Conservation (phyloP, 306 rosid genomes). For the Prunus mume region DNA sequence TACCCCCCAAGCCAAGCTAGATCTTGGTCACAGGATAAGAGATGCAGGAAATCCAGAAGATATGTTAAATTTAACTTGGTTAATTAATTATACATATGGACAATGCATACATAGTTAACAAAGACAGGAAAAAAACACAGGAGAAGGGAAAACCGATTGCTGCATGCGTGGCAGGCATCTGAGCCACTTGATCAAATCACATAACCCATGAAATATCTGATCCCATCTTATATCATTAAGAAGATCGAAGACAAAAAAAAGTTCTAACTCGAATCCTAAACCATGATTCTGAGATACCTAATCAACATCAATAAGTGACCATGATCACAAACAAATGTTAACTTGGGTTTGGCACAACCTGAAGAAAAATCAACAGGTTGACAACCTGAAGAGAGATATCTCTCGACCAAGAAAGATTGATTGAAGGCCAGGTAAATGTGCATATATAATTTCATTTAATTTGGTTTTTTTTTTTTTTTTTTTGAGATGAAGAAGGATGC, state of each 20-base stretch:
- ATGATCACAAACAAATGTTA: background rate
- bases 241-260: background rate
- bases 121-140: too few species aligned
- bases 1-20: background rate
- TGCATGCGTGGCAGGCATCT: too few species aligned
- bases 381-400: background rate
- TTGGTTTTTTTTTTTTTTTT: background rate
- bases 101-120: too few species aligned
- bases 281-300: background rate
- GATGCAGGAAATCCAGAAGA: too few species aligned
- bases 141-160: too few species aligned
- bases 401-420: too few species aligned
- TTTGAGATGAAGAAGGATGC: constrained; percentile 39
- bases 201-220: too few species aligned
- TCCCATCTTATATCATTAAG: background rate
- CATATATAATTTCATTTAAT: background rate
- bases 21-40: too few species aligned
- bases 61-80: too few species aligned
- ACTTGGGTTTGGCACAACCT: background rate
- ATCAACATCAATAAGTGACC: background rate
- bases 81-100: too few species aligned
- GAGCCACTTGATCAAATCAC: too few species aligned
- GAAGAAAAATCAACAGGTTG: background rate
- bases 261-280: background rate
- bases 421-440: background rate